Evolutionary conservation across 768 basidiomycete genomes (phyloP).

Genomic region (Tulasnella sp.): DNA sequence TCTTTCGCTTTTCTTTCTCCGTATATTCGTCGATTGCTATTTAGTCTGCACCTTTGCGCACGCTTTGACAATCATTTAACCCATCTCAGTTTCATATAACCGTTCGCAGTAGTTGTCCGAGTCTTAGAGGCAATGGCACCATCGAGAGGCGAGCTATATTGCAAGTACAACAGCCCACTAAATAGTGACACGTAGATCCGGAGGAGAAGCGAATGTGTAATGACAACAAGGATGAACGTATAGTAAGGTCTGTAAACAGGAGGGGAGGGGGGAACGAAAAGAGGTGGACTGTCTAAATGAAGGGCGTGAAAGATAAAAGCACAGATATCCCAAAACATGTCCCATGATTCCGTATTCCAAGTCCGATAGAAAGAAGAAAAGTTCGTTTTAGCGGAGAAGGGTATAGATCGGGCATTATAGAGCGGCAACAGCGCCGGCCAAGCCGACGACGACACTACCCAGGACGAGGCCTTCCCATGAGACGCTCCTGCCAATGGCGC

Average conservation of each 20-base stretch:
- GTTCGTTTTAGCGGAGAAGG: neutral
- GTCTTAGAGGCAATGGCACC: neutral
- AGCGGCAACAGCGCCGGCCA: neutral
- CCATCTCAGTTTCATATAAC: neutral
- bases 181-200: neutral
- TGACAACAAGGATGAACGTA: slow-evolving; percentile 1
- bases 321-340: neutral
- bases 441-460: neutral
- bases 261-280: neutral
- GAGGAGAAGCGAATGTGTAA: neutral
- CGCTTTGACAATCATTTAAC: neutral
- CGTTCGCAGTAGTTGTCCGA: neutral
- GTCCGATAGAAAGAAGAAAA: neutral
- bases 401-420: neutral
- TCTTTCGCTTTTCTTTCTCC: neutral
- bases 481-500: neutral
- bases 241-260: neutral
- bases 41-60: neutral
- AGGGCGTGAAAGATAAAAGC: neutral
- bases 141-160: slow-evolving; percentile 14
- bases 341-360: neutral
- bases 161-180: slow-evolving; percentile 8
- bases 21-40: neutral
- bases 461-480: neutral
- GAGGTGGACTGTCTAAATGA: neutral